Percentiles rank a stretch among this genome's conserved stretches.
These are phyloP conservation scores for Cercospora brassicicola DNA, from an alignment of 2,329 filamentous ascomycete species.

Conservation along the genomic window DNA sequence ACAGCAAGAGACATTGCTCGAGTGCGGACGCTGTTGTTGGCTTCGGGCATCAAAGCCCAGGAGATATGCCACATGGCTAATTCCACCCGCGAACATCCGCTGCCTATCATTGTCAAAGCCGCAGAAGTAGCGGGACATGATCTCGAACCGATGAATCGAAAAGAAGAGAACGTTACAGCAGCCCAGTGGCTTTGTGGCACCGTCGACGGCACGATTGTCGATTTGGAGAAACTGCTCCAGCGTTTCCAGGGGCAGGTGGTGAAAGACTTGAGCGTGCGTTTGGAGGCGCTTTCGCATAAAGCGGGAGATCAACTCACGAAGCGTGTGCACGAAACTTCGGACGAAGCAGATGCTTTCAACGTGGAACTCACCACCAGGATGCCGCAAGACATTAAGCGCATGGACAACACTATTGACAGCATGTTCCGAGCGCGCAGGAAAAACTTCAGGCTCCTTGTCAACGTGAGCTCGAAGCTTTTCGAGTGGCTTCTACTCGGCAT, in stretches of 20 bases:
- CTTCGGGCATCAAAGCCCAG: slow-evolving; percentile 84
- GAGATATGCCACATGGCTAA: slow-evolving; percentile 71
- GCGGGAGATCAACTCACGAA: slow-evolving; percentile 55
- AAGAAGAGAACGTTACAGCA: slow-evolving; percentile 57
- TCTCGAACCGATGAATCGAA: slow-evolving; percentile 51
- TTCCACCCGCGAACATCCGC: slow-evolving; percentile 40
- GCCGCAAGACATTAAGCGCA: slow-evolving; percentile 75
- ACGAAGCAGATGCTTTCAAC: slow-evolving; percentile 76
- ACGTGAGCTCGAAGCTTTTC: slow-evolving; percentile 75
- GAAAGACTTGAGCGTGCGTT: slow-evolving; percentile 47
- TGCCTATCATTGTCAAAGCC: slow-evolving; percentile 42
- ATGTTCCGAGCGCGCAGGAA: slow-evolving; percentile 71
- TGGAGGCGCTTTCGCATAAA: slow-evolving; percentile 47
- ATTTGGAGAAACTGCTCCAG: slow-evolving; percentile 52
- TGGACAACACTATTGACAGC: slow-evolving; percentile 71
- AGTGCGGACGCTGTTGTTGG: slow-evolving; percentile 73
- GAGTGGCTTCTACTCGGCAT: slow-evolving; percentile 86
- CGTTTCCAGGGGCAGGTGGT: slow-evolving; percentile 51
- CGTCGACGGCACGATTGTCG: slow-evolving; percentile 41
- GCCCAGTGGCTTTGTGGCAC: slow-evolving; percentile 54
- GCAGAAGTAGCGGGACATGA: slow-evolving; percentile 41
- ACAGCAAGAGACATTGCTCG: slow-evolving; percentile 75
- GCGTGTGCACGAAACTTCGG: slow-evolving; percentile 66
- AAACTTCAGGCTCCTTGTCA: slow-evolving; percentile 71
- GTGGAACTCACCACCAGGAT: slow-evolving; percentile 74